A percentile compares a stretch with the other conserved stretches of the same genome.
Evolutionary conservation across 2,329 filamentous ascomycete genomes (phyloP).

Genomic region (Colletotrichum echinochloae): DNA sequence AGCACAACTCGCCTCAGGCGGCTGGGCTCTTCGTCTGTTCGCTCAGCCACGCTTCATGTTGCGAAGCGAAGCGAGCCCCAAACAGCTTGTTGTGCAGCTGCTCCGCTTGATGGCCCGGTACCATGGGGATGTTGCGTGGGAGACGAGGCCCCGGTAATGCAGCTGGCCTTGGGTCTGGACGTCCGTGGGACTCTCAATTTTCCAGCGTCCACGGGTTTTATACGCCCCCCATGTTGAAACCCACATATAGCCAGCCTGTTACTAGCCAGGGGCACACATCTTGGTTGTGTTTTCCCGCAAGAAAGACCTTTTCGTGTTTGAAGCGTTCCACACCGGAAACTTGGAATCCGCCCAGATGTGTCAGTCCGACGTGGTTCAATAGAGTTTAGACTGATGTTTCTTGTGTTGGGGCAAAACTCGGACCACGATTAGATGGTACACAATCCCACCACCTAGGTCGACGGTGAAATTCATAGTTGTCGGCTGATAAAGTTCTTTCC

Average conservation of each 20-base stretch:
- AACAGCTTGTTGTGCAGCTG: neutral
- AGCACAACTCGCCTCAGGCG: slow-evolving; percentile 17
- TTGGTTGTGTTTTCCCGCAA: neutral
- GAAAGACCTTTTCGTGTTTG: neutral
- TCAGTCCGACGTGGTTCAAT: neutral
- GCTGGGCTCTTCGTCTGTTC: neutral
- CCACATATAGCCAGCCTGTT: neutral
- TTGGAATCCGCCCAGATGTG: neutral
- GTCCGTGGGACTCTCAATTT: slow-evolving; percentile 6
- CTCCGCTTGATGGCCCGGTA: slow-evolving; percentile 1
- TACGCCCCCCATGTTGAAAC: neutral
- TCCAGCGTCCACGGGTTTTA: neutral
- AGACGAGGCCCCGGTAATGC: slow-evolving; percentile 2
- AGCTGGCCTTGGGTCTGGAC: slow-evolving; percentile 16
- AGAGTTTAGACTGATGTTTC: slow-evolving; percentile 35
- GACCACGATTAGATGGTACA: slow-evolving; percentile 13
- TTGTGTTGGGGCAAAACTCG: slow-evolving; percentile 7
- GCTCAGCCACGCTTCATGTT: slow-evolving; percentile 38
- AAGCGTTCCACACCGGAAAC: slow-evolving; percentile 8
- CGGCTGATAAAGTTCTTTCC: slow-evolving; percentile 7
- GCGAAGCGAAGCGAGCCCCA: slow-evolving; percentile 6
- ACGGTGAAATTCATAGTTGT: slow-evolving; percentile 1
- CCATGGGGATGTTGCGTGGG: slow-evolving; percentile 5
- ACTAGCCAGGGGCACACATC: neutral
- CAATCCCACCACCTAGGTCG: slow-evolving; percentile 13